Evolutionary conservation across 805 yeast genomes (phyloP), one percentile per base, ranked within the genome.

Genomic region (Wickerhamomyces pijperi): DNA sequence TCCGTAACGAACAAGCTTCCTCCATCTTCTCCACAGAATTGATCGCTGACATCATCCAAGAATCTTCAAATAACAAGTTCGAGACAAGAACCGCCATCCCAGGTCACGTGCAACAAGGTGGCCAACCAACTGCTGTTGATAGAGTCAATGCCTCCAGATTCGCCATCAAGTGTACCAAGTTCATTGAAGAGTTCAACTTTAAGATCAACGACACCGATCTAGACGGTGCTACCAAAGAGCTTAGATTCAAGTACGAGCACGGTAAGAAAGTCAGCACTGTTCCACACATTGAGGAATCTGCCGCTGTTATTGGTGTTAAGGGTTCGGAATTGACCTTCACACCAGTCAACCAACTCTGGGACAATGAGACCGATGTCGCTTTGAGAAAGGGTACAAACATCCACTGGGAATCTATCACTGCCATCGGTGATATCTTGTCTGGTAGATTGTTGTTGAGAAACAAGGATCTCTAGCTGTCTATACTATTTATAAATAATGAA

Each of bases 61-160:
- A 75, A 47, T 77, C 76, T 44, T 72, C 78, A 21, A 62, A 70
- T 17, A 79, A 81, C 28, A 68, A 74, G 50, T 83, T 80, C 48
- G 90, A 82, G 50, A 76, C 85, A 18, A 77, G 79, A 57, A 76
- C 88, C 6, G 92, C 92, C 12, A 68, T 79, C 40, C 94, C 94
- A 19, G 92, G 94, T 18, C 94, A 82, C 55, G 88, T 82, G 25
- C 92, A 83, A 62, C 94, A 83, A 57, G 94, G 94, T 54, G 78
- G 78, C 38, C 62, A 75, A 23, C 92, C 94, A 41, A 72, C 85
- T 1, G 72, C 88, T 25, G 78, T 80, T 57, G 94, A 83, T 58
- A 68, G 94, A 31, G 33, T 31, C 33, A 31, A 31, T 31, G 33
- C 33, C 14, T 31, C 88, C 5, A 76, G 97, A 58, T 81, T 82